Evolutionary conservation across 371 early-diverging fungal species (phyloP), one percentile per base, ranked within the genome.

Genomic region (Lichtheimia ramosa): DNA sequence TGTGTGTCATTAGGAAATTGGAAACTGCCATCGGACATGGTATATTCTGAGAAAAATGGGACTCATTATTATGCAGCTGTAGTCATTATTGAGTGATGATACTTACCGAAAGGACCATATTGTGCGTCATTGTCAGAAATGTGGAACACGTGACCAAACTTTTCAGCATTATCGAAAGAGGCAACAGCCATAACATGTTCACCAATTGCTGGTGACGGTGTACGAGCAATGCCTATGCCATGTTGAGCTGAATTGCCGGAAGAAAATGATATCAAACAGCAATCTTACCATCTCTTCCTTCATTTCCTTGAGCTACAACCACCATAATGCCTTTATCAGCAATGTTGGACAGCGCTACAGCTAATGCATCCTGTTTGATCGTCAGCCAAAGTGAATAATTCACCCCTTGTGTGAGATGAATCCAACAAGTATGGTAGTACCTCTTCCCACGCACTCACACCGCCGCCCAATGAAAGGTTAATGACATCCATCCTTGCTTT

Each of bases 401-500:
- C 34, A 48, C 15, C 46, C 15, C 16, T 21, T 18, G 46, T 18
- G 46, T 46, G 46, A 21, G 46, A 21, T 46, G n/a, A 34, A 34
- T 34, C 34, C 34, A 34, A 10, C 21, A 18, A 16, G 46, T 21
- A 46, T 46, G 46, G 46, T n/a, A 48, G 21, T 57, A 79, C 76
- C 51, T 83, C 78, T 40, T 65, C 59, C 82, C 83, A 88, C 23
- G 72, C 76, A 54, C 79, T 71, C 10, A 73, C 76, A 4, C 79
- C 81, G 16, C 67, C 71, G 14, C 66, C 71, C 12, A 70, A 48
- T 2, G 71, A 70, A 5, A 70, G 25, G 13, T 70, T 71, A 14
- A 67, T 64, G 23, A 70, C 48, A 49, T 86, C 77, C 74, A 83
- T 82, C n/a, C 68, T 68, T 12, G 62, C 65, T 53, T 61, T 24